Base-by-base conservation (phyloP, 495 filamentous ascomycete species). In the Platismatia glauca region DNA sequence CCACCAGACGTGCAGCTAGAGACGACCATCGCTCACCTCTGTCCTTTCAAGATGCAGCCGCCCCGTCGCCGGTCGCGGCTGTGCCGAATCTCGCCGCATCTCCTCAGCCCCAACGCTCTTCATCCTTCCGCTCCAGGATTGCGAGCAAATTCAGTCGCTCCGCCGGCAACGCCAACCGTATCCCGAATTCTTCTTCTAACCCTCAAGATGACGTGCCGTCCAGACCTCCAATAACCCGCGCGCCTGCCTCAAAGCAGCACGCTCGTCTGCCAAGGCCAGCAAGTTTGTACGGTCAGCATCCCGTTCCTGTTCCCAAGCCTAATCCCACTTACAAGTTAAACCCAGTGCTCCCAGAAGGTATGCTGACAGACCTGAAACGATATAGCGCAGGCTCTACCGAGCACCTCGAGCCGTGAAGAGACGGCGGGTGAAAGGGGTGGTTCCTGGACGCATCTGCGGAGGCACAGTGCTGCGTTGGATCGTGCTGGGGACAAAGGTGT, bases 221-320 rank as follows among this genome's bases (percentile, higher is more conserved):
- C 7, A 64, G 52, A 48, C 41, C 61, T 7, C 39, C 61, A 50
- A 5, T 38, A n/a, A 43, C 39, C 7, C 55, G 55, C 24, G 48
- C 48, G 27, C 48, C 48, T 4, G 48, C 48, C 22, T 29, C 48
- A 12, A 57, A 8, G 37, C 55, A 57, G 33, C 52, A 57, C 29
- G 53, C 52, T 46, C 61, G 61, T 33, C 38, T 38, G 27, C 61
- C 61, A 0, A 57, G 61, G 33, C 61, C 61, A 2, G n/a, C 61
- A 35, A 63, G 61, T 27, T 57, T 63, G 4, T 63, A 63, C 41
- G 65, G 65, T 67, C 61, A 67, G 61, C 43, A 59, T 29, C 48
- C 52, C 55, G n/a, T 48, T 34, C 38, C 44, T n/a, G 13, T 33
- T 43, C 16, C 43, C 24, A 50, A 1, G n/a, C 50, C 52, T 27